Conservation (phyloP, 164 flowering plant species). For the Vitis rotundifolia region DNA sequence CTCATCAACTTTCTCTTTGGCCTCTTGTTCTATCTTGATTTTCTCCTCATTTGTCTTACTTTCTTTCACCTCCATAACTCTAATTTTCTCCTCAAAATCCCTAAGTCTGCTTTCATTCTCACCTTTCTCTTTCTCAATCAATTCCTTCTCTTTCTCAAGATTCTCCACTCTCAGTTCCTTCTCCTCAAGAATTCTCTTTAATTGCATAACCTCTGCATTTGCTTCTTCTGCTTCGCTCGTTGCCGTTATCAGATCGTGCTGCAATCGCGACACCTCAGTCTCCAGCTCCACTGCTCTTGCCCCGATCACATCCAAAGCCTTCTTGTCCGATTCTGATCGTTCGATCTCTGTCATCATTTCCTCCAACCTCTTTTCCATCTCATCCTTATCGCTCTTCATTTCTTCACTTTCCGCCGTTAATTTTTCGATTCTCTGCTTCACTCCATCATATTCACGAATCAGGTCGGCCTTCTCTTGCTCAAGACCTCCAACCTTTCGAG, state of each 20-base stretch:
- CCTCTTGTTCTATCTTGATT: slow-evolving; percentile 29
- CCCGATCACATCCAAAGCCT: slow-evolving; percentile 35
- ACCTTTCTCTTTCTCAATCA: slow-evolving; percentile 13
- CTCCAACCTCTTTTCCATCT: slow-evolving; percentile 26
- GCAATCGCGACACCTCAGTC: slow-evolving; percentile 58
- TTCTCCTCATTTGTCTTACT: slow-evolving; percentile 37
- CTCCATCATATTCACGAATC: slow-evolving; percentile 27
- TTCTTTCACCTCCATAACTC: slow-evolving; percentile 28
- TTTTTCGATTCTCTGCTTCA: slow-evolving; percentile 25
- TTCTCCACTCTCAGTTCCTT: slow-evolving; percentile 30
- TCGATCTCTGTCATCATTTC: slow-evolving; percentile 29
- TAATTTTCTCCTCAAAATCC: slow-evolving; percentile 34
- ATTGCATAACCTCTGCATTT: slow-evolving; percentile 26
- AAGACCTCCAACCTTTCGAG: slow-evolving; percentile 32
- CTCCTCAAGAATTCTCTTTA: slow-evolving; percentile 38
- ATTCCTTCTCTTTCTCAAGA: slow-evolving; percentile 34
- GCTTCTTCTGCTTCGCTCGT: slow-evolving; percentile 44
- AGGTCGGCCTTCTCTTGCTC: slow-evolving; percentile 43
- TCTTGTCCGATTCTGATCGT: slow-evolving; percentile 31
- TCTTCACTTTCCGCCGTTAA: slow-evolving; percentile 40
- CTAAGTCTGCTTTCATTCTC: slow-evolving; percentile 31
- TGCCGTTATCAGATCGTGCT: slow-evolving; percentile 57
- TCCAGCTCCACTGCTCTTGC: slow-evolving; percentile 60
- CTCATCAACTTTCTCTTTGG: slow-evolving; percentile 24
- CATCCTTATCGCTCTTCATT: slow-evolving; percentile 29